Evolutionary conservation across 768 basidiomycete species (phyloP).

Genomic region (Dacryopinax spathularia): DNA sequence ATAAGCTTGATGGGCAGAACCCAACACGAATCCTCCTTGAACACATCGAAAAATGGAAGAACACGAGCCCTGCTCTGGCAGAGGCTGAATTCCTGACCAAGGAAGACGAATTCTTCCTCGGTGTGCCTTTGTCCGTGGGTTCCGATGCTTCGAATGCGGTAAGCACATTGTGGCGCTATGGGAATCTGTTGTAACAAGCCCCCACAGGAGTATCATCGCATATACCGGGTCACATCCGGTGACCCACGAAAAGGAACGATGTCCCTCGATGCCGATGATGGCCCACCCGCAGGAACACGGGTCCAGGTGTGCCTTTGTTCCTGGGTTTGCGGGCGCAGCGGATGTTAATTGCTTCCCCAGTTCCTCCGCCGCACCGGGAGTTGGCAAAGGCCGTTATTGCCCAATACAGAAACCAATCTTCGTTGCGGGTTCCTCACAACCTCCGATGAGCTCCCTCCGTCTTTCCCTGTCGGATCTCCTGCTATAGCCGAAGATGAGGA

Average conservation of each 20-base stretch:
- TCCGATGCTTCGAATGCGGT: constrained; percentile 16
- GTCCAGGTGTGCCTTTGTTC: constrained; percentile 34
- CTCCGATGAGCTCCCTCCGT: not conserved
- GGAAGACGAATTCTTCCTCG: constrained; percentile 47
- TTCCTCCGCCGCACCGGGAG: constrained; percentile 1
- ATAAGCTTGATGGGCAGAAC: constrained; percentile 40
- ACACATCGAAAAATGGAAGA: constrained; percentile 29
- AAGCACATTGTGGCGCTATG: constrained; percentile 12
- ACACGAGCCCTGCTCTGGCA: constrained; percentile 7
- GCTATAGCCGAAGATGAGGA: not conserved
- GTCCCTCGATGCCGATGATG: constrained; percentile 40
- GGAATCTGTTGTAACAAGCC: not conserved
- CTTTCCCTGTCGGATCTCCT: not conserved
- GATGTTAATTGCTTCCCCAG: not conserved
- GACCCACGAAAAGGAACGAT: constrained; percentile 57
- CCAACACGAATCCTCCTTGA: constrained; percentile 47
- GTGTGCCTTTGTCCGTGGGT: constrained; percentile 11
- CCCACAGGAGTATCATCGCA: not conserved
- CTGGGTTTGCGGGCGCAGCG: not conserved
- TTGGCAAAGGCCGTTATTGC: not conserved
- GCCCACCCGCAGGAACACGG: constrained; percentile 36
- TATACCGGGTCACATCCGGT: constrained; percentile 43
- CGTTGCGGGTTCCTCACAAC: not conserved
- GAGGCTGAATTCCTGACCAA: constrained; percentile 20
- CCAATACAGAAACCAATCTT: not conserved